phyloP scores from a whole-genome alignment of 257 asterid genomes.

The Solanum peruvianum region DNA sequence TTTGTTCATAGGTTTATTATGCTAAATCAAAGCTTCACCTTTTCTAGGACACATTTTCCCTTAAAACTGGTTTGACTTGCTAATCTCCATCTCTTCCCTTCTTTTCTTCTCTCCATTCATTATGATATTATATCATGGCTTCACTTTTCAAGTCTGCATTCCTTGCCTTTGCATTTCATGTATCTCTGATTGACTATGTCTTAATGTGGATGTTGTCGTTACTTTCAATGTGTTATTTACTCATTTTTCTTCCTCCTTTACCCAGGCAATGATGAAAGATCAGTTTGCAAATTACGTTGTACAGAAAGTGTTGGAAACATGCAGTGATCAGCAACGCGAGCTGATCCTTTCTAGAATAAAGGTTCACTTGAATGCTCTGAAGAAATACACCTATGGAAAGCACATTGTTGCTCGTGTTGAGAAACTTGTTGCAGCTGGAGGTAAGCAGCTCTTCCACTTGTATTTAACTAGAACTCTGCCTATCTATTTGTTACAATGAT shows the following conservation, averaged over 20 bases:
- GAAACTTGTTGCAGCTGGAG: constrained; percentile 45
- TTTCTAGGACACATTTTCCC: neutral
- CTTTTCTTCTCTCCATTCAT: neutral
- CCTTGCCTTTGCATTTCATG: neutral
- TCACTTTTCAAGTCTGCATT: neutral
- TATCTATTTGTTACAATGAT: neutral
- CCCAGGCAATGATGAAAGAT: constrained; percentile 37
- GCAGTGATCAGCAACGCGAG: constrained; percentile 37
- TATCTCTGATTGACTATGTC: neutral
- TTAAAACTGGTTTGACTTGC: neutral
- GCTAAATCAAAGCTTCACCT: neutral
- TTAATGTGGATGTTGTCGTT: neutral
- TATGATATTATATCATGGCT: neutral
- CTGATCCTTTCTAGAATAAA: constrained; percentile 30
- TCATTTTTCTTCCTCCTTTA: neutral
- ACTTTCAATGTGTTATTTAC: neutral
- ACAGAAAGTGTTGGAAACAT: constrained; percentile 38
- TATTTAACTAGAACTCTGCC: neutral
- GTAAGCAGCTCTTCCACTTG: neutral
- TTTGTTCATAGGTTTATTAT: neutral
- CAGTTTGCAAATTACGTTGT: constrained; percentile 42
- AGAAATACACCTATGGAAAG: constrained; percentile 36
- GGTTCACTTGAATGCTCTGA: constrained; percentile 33
- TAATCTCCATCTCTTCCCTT: no score
- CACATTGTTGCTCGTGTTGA: constrained; percentile 40